Evolutionary conservation across 768 basidiomycete genomes (phyloP).

Genomic region (Steccherinum ochraceum): DNA sequence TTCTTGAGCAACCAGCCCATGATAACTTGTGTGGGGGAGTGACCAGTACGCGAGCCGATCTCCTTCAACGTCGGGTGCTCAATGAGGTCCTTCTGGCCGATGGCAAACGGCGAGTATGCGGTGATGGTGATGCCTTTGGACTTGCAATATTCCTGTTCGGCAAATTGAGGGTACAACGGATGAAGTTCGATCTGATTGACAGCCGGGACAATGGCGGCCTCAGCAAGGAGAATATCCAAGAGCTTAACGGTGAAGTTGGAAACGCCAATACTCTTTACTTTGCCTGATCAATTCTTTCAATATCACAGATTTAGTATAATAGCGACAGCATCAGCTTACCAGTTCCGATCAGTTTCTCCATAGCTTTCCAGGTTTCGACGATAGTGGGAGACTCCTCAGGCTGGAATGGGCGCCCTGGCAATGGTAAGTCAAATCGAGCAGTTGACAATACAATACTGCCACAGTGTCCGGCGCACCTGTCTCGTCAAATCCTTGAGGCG

Average conservation of each 20-base stretch:
- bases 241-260: slow-evolving; percentile 51
- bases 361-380: slow-evolving; percentile 21
- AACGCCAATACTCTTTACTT: slow-evolving; percentile 45
- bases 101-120: slow-evolving; percentile 44
- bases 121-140: slow-evolving; percentile 42
- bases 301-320: not conserved
- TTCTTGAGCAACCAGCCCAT: slow-evolving; percentile 55
- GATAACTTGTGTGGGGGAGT: slow-evolving; percentile 30
- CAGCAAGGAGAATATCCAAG: slow-evolving; percentile 28
- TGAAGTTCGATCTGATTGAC: slow-evolving; percentile 39
- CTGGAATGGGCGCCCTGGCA: slow-evolving; percentile 10
- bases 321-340: slow-evolving; percentile 4
- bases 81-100: not conserved
- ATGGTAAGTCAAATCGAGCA: not conserved
- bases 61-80: not conserved
- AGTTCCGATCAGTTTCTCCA: slow-evolving; percentile 19
- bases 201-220: slow-evolving; percentile 35
- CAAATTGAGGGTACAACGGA: slow-evolving; percentile 44
- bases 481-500: slow-evolving; percentile 21
- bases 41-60: not conserved
- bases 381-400: slow-evolving; percentile 7
- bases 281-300: slow-evolving; percentile 25
- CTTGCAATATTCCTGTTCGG: slow-evolving; percentile 41
- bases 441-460: slow-evolving; percentile 10
- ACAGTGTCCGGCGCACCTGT: slow-evolving; percentile 13